Percentiles rank a stretch among this genome's conserved stretches.
Conservation (phyloP, 2,329 filamentous ascomycete genomes). For the Helotiales sp. region DNA sequence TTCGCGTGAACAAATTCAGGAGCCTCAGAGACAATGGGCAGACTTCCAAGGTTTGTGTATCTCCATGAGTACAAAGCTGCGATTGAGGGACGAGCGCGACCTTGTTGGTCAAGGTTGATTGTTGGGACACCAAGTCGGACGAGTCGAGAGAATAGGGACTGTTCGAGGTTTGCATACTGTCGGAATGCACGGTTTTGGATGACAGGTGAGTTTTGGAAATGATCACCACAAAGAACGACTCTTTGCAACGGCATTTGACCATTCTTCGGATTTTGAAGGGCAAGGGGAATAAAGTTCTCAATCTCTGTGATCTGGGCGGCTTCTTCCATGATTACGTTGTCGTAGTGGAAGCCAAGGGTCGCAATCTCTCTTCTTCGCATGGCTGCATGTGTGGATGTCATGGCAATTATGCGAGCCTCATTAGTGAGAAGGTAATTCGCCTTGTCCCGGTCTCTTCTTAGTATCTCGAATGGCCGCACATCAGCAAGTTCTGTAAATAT, state of each 20-base stretch:
- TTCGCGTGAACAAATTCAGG: slow-evolving; percentile 80
- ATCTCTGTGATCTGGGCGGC: slow-evolving; percentile 97
- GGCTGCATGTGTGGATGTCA: slow-evolving; percentile 97
- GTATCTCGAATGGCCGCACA: slow-evolving; percentile 91
- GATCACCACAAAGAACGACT: slow-evolving; percentile 90
- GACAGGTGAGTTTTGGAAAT: slow-evolving; percentile 94
- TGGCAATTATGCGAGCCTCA: slow-evolving; percentile 95
- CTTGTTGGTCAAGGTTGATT: slow-evolving; percentile 89
- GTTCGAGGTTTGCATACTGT: slow-evolving; percentile 93
- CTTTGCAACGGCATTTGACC: slow-evolving; percentile 78
- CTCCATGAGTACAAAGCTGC: slow-evolving; percentile 92
- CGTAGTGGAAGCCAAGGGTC: slow-evolving; percentile 90
- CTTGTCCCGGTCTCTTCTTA: slow-evolving; percentile 86
- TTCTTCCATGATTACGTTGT: slow-evolving; percentile 98
- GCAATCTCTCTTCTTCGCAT: slow-evolving; percentile 92
- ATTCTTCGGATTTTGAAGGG: slow-evolving; percentile 79
- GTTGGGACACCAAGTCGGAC: slow-evolving; percentile 91
- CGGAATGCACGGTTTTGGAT: slow-evolving; percentile 93
- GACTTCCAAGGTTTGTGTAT: slow-evolving; percentile 76
- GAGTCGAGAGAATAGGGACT: slow-evolving; percentile 89
- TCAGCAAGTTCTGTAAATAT: slow-evolving; percentile 93
- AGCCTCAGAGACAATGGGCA: slow-evolving; percentile 69
- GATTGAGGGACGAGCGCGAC: slow-evolving; percentile 82
- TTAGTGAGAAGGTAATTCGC: slow-evolving; percentile 94
- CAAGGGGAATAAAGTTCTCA: slow-evolving; percentile 92